phyloP scores from a whole-genome alignment of 2,329 filamentous ascomycete species.

The Exophiala bonariae region DNA sequence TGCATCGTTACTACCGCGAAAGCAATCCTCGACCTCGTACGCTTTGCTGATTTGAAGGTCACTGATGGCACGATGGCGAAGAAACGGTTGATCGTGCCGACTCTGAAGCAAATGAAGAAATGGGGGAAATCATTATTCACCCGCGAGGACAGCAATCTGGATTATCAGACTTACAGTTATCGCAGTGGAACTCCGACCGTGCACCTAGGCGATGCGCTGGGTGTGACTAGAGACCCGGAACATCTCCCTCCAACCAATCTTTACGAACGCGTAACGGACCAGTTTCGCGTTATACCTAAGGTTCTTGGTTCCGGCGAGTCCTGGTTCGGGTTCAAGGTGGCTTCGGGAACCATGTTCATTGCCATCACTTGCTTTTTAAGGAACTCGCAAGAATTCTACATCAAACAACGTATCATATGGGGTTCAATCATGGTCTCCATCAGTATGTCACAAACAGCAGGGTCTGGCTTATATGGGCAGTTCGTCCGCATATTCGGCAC shows the following conservation, averaged over 20 bases:
- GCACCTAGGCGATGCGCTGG: conserved; percentile 58
- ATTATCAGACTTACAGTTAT: conserved; percentile 55
- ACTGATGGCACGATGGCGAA: conserved; percentile 64
- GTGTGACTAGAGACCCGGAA: conserved; percentile 64
- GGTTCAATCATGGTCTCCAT: conserved; percentile 75
- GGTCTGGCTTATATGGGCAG: conserved; percentile 71
- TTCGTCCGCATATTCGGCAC: conserved; percentile 68
- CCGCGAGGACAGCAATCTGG: conserved; percentile 54
- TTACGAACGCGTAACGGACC: conserved; percentile 64
- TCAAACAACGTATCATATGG: conserved; percentile 72
- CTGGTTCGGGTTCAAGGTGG: conserved; percentile 69
- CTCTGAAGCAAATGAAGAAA: conserved; percentile 62
- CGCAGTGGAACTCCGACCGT: conserved; percentile 50
- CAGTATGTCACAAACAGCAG: conserved; percentile 67
- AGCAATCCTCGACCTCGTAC: conserved; percentile 63
- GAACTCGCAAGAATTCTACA: conserved; percentile 66
- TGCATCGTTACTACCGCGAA: conserved; percentile 60
- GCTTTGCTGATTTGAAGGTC: conserved; percentile 65
- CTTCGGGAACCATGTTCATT: conserved; percentile 71
- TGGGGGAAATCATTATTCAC: conserved; percentile 57
- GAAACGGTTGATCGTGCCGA: conserved; percentile 64
- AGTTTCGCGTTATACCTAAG: conserved; percentile 57
- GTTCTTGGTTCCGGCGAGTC: conserved; percentile 67
- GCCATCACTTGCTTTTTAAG: conserved; percentile 67
- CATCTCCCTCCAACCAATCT: conserved; percentile 65